These are phyloP conservation scores for Candida hungchunana DNA, from an alignment of 805 yeast genomes.

Conservation along the genomic window DNA sequence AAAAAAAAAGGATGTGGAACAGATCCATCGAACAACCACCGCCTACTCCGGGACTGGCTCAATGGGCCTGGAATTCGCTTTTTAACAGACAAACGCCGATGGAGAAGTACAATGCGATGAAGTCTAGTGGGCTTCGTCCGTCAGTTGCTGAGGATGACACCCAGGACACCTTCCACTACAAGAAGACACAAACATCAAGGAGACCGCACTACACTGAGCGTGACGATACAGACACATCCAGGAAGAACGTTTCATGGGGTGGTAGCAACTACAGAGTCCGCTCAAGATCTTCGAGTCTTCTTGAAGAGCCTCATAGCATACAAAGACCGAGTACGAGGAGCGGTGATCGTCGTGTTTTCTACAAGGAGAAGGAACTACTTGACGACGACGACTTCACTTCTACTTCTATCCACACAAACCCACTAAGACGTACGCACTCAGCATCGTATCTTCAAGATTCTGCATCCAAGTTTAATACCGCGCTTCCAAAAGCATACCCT, in stretches of 20 bases:
- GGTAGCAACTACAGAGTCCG: constrained; percentile 8
- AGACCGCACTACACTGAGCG: not conserved
- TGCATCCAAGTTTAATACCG: too few species aligned
- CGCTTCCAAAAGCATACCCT: constrained; percentile 20
- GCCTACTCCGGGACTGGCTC: constrained; percentile 26
- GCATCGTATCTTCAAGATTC: constrained; percentile 3
- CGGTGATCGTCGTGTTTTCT: constrained; percentile 3
- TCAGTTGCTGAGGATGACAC: constrained; percentile 4
- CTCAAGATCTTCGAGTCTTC: constrained; percentile 10
- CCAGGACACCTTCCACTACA: constrained; percentile 18
- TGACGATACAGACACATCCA: constrained; percentile 6
- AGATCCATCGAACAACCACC: constrained; percentile 13
- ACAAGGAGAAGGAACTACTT: constrained; percentile 19
- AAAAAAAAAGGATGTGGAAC: not conserved
- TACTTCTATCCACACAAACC: constrained; percentile 3
- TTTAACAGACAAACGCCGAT: constrained; percentile 25
- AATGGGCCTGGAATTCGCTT: constrained; percentile 26
- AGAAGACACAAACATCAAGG: constrained; percentile 1
- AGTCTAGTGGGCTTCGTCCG: not conserved
- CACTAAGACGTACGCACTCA: constrained; percentile 10
- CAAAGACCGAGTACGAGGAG: not conserved
- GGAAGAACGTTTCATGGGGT: constrained; percentile 15
- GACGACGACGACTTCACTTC: constrained; percentile 14
- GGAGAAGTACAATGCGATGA: constrained; percentile 22
- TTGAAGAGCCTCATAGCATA: constrained; percentile 3